Evolutionary conservation across 148 eudicot genomes (phyloP), one percentile per base, ranked within the genome.

Genomic region (Oxyria digyna): DNA sequence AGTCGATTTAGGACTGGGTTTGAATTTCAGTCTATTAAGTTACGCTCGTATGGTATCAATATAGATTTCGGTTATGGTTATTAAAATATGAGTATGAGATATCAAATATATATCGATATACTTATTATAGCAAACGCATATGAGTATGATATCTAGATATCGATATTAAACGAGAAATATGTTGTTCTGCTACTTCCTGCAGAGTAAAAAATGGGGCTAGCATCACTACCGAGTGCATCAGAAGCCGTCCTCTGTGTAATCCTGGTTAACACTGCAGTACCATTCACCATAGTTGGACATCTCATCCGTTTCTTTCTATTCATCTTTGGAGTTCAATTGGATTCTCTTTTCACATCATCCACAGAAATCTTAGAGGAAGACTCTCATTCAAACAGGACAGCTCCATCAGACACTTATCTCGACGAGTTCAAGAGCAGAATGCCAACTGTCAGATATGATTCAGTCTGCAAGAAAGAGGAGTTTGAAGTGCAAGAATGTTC

Each of bases 161-260:
- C n/a, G n/a, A n/a, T n/a, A n/a, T n/a, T n/a, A n/a, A n/a, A n/a
- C n/a, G n/a, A n/a, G n/a, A n/a, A n/a, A n/a, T 14, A 45, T 20
- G 18, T 45, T 45, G 6, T 0, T n/a, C 20, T 45, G 49, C 20
- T 15, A 9, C 20, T 14, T 14, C 49, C 49, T 45, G 49, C 18
- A 45, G 49, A 13, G 14, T 4, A 4, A 45, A 14, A 2, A 24
- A 85, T 85, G 89, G 89, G 84, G 35, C 81, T 85, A 23, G 76
- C 89, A 4, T 67, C 79, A 13, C 79, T 76, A 55, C 79, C 86
- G 21, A 78, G 75, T 41, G 68, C 86, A 27, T 85, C 81, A 17
- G 86, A 78, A 6, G 89, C 86, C 18, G 72, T 85, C n/a, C 72
- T 85, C 5, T 78, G 84, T 23, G 66, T 80, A 29, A 80, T 82